Conservation (phyloP, 768 basidiomycete genomes). For the Cystofilobasidium bisporidii region DNA sequence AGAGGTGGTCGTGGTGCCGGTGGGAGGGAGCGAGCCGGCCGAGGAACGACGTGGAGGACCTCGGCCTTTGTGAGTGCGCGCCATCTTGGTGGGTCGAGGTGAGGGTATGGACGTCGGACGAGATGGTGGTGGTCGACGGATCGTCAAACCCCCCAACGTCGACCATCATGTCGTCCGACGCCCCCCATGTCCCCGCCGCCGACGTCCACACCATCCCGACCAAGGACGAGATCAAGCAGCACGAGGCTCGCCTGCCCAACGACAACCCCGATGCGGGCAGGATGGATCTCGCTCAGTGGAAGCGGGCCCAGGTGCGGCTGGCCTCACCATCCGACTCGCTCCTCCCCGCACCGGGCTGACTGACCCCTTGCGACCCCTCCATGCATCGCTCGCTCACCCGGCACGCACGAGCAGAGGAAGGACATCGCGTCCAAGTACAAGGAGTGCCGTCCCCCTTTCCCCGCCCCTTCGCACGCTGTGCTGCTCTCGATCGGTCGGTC, state of each 20-base stretch:
- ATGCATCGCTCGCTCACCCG: no score
- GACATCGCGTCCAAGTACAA: slow-evolving; percentile 9
- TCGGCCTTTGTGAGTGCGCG: not conserved
- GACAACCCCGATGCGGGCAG: not conserved
- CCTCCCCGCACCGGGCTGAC: not conserved
- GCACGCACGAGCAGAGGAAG: not conserved
- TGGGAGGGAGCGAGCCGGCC: not conserved
- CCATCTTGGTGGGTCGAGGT: no score
- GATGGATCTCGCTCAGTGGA: not conserved
- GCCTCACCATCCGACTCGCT: not conserved
- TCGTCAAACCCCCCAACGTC: no score
- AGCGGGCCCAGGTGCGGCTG: not conserved
- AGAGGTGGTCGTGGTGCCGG: not conserved
- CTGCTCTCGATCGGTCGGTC: no score
- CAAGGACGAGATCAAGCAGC: not conserved
- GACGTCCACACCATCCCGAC: slow-evolving; percentile 1
- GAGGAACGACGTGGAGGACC: not conserved
- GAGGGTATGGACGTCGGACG: no score
- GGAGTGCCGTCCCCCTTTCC: not conserved
- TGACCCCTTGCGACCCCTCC: not conserved
- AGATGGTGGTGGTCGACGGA: no score
- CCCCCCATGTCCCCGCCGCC: not conserved
- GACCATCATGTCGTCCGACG: not conserved
- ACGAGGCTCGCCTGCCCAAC: not conserved
- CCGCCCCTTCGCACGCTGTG: no score